Base-by-base conservation (phyloP, 148 eudicot species). In the Camellia sinensis region DNA sequence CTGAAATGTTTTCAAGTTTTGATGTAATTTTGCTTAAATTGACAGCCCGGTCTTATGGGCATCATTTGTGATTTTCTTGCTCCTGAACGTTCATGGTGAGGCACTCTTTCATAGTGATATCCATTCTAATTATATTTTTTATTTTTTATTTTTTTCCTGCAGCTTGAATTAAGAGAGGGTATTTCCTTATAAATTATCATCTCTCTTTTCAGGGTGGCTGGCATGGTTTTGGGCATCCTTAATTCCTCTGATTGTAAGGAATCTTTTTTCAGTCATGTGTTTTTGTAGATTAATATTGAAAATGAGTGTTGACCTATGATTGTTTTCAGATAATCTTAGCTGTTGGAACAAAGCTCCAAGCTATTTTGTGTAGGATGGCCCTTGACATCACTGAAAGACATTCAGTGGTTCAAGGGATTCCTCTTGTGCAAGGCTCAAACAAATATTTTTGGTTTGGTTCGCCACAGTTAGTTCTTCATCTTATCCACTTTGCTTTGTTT, bases 291-390 rank as follows among this genome's bases (percentile, higher is more conserved):
- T 29, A 18, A 37, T 15, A 6, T 40, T 66, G 70, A 62, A 13
- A 17, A 17, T 3, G 64, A 50, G 22, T 64, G 4, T 67, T 87
- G 22, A 81, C 29, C 11, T 54, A 15, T 48, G 8, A n/a, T n/a
- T 64, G 52, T 67, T 71, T 41, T 40, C 84, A 95, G 99, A 83
- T 91, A 59, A 88, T 95, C 79, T 88, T 95, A 74, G 97, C 97
- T 61, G 96, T 95, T 75, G 97, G 99, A 78, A 92, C 99, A 67
- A 93, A 95, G 87, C 93, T 95, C 83, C 99, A 93, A 83, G 88
- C 93, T 63, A 86, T 95, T 68, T 79, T 92, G 83, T 88, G 92
- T 61, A 86, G 67, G 71, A 95, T 95, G 99, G 99, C 99, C 40
- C 69, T 93, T 79, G 91, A 95, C 73, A 93, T 92, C 87, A 88